phyloP scores from a whole-genome alignment of 306 rosid genomes.

The Quercus glauca region DNA sequence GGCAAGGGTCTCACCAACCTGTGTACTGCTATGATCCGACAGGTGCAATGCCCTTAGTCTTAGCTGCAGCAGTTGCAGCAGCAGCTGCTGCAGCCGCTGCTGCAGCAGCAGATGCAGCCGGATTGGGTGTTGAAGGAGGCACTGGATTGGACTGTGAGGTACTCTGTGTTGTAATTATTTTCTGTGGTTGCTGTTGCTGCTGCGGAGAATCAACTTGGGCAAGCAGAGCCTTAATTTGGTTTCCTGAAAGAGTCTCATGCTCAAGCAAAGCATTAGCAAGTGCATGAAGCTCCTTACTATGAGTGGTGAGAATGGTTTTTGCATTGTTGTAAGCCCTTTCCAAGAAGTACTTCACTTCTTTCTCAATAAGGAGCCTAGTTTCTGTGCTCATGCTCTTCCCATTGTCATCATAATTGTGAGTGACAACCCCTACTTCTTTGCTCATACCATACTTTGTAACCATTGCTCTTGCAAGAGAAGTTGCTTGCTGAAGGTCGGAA shows the following conservation, averaged over 20 bases:
- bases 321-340: conserved; percentile 83
- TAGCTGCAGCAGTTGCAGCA: conserved; percentile 73
- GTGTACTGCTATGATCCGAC: conserved; percentile 54
- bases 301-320: conserved; percentile 72
- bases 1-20: conserved; percentile 11
- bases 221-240: conserved; percentile 62
- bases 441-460: conserved; percentile 91
- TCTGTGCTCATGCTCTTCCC: conserved; percentile 95
- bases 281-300: conserved; percentile 72
- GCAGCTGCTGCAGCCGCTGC: conserved; percentile 68
- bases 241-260: conserved; percentile 74
- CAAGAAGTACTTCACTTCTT: conserved; percentile 67
- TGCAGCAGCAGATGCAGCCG: conserved; percentile 64
- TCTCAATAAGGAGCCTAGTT: conserved; percentile 85
- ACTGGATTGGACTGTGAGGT: conserved; percentile 52
- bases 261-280: conserved; percentile 84
- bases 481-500: conserved; percentile 65
- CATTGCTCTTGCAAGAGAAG: conserved; percentile 79
- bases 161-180: conserved; percentile 39
- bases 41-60: conserved; percentile 66
- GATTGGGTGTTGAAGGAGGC: conserved; percentile 55
- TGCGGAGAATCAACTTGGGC: conserved; percentile 50
- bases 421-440: conserved; percentile 69
- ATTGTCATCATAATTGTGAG: conserved; percentile 69
- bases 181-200: conserved; percentile 36